These are phyloP conservation scores for Trichodelitschia bisporula DNA, from an alignment of 495 filamentous ascomycete species.

Conservation along the genomic window DNA sequence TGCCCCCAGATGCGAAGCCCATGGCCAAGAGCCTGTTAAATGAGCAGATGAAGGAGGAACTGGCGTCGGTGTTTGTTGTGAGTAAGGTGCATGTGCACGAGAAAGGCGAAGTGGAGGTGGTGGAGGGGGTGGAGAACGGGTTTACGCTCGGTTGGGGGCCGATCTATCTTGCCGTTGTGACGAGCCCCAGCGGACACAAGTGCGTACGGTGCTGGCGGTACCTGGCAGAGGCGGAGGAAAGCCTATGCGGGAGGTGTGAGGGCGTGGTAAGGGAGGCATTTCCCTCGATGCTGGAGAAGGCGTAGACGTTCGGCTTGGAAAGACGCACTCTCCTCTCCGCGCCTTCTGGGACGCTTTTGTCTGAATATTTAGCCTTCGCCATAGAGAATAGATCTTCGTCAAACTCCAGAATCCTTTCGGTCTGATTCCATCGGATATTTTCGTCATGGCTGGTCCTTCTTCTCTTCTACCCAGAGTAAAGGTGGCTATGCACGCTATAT, in stretches of 20 bases:
- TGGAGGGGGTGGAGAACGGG: constrained; percentile 1
- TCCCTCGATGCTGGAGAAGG: too few relatives aligned
- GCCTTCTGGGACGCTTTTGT: too few relatives aligned
- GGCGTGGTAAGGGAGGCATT: constrained; percentile 30
- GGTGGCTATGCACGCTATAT: too few relatives aligned
- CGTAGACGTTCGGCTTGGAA: too few relatives aligned
- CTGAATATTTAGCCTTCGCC: too few relatives aligned
- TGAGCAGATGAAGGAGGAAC: constrained; percentile 30
- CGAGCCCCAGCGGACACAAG: background rate
- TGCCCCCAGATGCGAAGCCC: constrained; percentile 8
- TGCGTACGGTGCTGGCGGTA: constrained; percentile 50
- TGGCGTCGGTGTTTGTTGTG: constrained; percentile 54
- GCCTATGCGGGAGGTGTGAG: constrained; percentile 50
- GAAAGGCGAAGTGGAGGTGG: constrained; percentile 4
- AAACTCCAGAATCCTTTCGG: too few relatives aligned
- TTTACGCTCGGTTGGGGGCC: constrained; percentile 3
- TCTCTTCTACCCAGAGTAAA: too few relatives aligned
- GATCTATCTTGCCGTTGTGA: constrained; percentile 15
- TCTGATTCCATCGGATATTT: too few relatives aligned
- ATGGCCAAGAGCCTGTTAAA: constrained; percentile 18
- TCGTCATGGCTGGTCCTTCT: too few relatives aligned
- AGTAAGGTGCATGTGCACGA: constrained; percentile 32
- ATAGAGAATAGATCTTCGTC: too few relatives aligned
- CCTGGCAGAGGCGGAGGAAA: constrained; percentile 29
- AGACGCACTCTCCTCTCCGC: too few relatives aligned